Evolutionary conservation across 495 filamentous ascomycete genomes (phyloP).

Genomic region (Xylaria venustula): DNA sequence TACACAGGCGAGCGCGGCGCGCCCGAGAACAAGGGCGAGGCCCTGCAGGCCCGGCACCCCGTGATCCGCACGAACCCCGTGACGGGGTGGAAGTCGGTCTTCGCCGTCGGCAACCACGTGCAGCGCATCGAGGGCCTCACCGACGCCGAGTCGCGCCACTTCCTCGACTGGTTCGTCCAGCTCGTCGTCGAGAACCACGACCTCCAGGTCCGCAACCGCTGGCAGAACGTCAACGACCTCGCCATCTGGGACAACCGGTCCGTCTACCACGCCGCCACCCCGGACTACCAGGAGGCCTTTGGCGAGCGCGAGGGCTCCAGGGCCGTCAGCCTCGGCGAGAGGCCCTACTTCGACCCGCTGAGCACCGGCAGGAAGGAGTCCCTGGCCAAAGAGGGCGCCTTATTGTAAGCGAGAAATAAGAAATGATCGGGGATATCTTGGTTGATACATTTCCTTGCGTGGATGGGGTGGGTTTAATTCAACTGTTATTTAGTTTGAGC

Average conservation of each 20-base stretch:
- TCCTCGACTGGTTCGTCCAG: constrained; percentile 62
- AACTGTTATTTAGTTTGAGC: too few species aligned
- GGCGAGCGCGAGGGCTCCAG: constrained; percentile 62
- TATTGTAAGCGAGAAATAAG: neutral
- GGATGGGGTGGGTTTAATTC: neutral
- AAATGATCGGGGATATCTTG: neutral
- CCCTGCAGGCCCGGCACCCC: constrained; percentile 64
- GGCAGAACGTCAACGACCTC: constrained; percentile 60
- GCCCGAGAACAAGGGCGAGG: constrained; percentile 65
- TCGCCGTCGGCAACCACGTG: constrained; percentile 62
- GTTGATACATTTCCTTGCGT: neutral
- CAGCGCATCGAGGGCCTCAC: constrained; percentile 65
- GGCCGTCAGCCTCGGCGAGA: constrained; percentile 66
- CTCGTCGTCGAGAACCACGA: constrained; percentile 77
- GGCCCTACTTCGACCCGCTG: constrained; percentile 63
- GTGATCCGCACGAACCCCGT: constrained; percentile 81
- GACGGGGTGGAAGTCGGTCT: constrained; percentile 76
- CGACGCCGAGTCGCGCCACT: constrained; percentile 60
- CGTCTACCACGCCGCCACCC: constrained; percentile 69
- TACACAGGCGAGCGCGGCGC: constrained; percentile 58
- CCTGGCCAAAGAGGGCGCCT: constrained; percentile 33
- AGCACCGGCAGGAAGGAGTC: constrained; percentile 60
- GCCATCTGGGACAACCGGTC: constrained; percentile 82
- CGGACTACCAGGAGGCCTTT: constrained; percentile 58
- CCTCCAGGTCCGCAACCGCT: constrained; percentile 68